These are phyloP conservation scores for Calonectria naviculata DNA, from an alignment of 2,329 filamentous ascomycete genomes.

Conservation along the genomic window DNA sequence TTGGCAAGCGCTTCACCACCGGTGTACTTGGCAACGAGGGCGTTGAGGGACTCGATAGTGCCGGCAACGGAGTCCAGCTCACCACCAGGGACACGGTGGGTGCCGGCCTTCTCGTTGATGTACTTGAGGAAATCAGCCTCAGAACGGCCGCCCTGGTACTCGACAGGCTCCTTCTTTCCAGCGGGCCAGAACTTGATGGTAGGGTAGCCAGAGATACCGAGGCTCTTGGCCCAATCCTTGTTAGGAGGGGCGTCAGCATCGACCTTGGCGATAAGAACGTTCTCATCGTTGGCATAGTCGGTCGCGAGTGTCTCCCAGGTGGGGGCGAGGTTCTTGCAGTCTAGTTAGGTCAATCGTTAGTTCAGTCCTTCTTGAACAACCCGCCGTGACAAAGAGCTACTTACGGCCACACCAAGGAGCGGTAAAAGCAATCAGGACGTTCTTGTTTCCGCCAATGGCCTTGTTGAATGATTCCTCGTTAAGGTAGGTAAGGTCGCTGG, in stretches of 20 bases:
- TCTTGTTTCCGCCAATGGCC: constrained; percentile 84
- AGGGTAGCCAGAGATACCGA: constrained; percentile 88
- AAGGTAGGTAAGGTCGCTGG: constrained; percentile 83
- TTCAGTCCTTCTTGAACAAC: background rate
- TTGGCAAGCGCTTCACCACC: constrained; percentile 71
- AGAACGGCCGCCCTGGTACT: constrained; percentile 80
- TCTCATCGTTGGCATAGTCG: constrained; percentile 81
- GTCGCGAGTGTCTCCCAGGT: constrained; percentile 88
- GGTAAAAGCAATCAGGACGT: constrained; percentile 95
- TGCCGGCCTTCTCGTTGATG: constrained; percentile 90
- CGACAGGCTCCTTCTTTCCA: constrained; percentile 77
- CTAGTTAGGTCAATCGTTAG: constrained; percentile 57
- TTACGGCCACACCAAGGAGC: constrained; percentile 98
- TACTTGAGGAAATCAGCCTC: constrained; percentile 83
- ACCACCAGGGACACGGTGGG: constrained; percentile 85
- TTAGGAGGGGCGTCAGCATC: constrained; percentile 90
- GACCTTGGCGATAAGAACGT: constrained; percentile 92
- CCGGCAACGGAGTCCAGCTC: constrained; percentile 83
- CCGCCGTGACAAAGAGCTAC: constrained; percentile 51
- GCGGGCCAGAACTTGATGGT: constrained; percentile 98
- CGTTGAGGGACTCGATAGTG: constrained; percentile 83
- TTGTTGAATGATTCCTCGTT: constrained; percentile 83
- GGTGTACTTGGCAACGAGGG: constrained; percentile 78
- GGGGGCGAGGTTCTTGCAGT: constrained; percentile 96
- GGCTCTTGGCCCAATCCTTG: constrained; percentile 80